Evolutionary conservation across 805 yeast genomes (phyloP), one percentile per base, ranked within the genome.

Genomic region (Metschnikowia rubicola): DNA sequence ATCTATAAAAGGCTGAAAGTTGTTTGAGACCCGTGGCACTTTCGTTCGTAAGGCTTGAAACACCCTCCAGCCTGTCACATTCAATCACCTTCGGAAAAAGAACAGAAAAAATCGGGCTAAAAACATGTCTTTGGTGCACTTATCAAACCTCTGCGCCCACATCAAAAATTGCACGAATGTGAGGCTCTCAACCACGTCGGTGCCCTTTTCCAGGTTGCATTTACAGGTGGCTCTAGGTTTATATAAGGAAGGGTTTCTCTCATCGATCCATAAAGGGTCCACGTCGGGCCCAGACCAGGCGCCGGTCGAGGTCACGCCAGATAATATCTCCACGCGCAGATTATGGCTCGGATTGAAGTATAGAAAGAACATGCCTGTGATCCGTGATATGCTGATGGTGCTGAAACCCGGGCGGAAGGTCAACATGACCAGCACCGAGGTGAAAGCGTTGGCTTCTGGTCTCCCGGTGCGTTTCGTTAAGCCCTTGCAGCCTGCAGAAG

Each of bases 281-380:
- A 72, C 80, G 2, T 63, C 77, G 9, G 96, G 97, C 1, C 98
- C 99, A 11, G 98, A 94, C 64, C 63, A 71, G 38, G 71, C 71
- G 2, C 85, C 91, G 0, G 81, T 81, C 4, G 90, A 85, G 37
- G 86, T 82, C 19, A 90, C 98, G 0, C 90, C 86, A 31, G 96
- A 88, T 62, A 91, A 92, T 62, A 80, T 94, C 30, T 68, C 96
- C 15, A 78, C 91, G 1, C 81, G 98, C 61, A 78, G 96, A 56
- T 75, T 94, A 42, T 94, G 99, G 99, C 66, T 94, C 17, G 95
- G 91, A 2, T 73, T 94, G 64, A 94, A 94, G 65, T 94, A 94
- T 66, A 80, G 92, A 61, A 80, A 88, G 54, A 81, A 84, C 60
- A 73, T 75, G 55, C 85, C 97, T 0, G 96, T 94, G 13, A 73